phyloP scores from a whole-genome alignment of 306 rosid genomes.

The Lotus japonicus region DNA sequence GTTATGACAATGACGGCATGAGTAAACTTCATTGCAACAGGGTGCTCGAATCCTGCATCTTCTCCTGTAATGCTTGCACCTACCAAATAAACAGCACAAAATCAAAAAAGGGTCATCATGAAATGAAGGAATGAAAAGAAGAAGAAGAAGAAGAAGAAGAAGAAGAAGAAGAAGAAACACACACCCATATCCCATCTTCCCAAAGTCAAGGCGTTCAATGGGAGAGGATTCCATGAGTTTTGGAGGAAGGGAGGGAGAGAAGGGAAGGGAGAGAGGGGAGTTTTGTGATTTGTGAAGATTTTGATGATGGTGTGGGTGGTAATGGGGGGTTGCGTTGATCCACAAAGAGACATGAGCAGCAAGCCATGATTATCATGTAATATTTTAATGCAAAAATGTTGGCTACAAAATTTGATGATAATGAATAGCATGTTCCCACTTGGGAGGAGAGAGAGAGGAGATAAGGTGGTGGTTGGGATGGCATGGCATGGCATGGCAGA shows the following conservation, averaged over 20 bases:
- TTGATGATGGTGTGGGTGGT: background rate
- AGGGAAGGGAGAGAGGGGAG: background rate
- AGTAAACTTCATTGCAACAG: conserved; percentile 86
- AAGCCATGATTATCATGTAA: background rate
- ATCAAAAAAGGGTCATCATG: background rate
- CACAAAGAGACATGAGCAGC: conserved; percentile 13
- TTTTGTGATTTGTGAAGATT: conserved; percentile 53
- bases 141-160: background rate
- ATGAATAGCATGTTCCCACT: conserved; percentile 27
- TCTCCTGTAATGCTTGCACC: conserved; percentile 93
- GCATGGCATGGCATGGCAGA: background rate
- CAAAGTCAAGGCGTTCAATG: conserved; percentile 77
- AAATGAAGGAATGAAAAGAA: background rate
- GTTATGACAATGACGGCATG: conserved; percentile 94
- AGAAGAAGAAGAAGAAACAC: background rate
- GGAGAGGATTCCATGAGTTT: conserved; percentile 65
- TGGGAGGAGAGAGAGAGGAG: conserved; percentile 22
- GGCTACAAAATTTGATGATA: background rate
- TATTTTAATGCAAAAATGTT: conserved; percentile 1
- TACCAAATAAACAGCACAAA: conserved; percentile 15
- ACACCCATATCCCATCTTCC: conserved; percentile 96
- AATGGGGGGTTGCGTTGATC: conserved; percentile 19
- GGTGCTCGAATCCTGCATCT: conserved; percentile 93
- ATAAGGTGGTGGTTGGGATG: conserved; percentile 24
- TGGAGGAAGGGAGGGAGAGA: conserved; percentile 11